Evolutionary conservation across 169 alveolate species (phyloP), one percentile per base, ranked within the genome.

Genomic region (Plasmodium ovale): DNA sequence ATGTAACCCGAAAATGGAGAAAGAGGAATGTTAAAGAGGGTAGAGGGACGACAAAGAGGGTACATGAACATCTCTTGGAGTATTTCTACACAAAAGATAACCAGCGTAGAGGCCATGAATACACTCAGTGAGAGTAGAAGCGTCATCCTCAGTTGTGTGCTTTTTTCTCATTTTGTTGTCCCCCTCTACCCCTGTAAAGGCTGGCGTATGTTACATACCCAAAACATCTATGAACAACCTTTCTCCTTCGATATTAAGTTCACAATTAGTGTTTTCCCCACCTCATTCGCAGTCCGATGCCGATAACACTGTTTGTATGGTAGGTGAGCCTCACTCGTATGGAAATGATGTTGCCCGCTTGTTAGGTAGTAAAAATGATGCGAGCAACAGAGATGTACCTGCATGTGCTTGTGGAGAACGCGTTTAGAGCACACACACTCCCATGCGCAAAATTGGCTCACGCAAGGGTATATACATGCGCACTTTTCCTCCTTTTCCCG

Each of bases 311-410:
- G 49, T 69, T 53, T 82, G 90, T 53, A 39, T 82, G 19, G 72
- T 67, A 12, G 90, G 90, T 2, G 85, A 65, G 19, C 73, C 72
- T n/a, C 58, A 82, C 39, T 82, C 90, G 9, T 69, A 67, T 58
- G 90, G 90, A 31, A 82, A 82, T 58, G 90, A 68, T 33, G 49
- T 82, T 1, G 90, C 90, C 3, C n/a, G 84, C 3, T 42, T 82
- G 44, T 58, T 82, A 68, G 85, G 90, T 82, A 31, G 6, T 2
- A 29, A 5, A 6, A 27, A n/a, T n/a, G n/a, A n/a, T n/a, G n/a
- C n/a, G n/a, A n/a, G n/a, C n/a, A n/a, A n/a, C n/a, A n/a, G n/a
- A n/a, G n/a, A 71, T 14, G 35, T 39, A 3, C 10, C 14, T 21
- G 27, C 16, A 68, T 39, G 4, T 3, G 16, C 2, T 10, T 12